phyloP scores from a whole-genome alignment of 2,329 filamentous ascomycete species.

The Chaetomiaceae sp. region DNA sequence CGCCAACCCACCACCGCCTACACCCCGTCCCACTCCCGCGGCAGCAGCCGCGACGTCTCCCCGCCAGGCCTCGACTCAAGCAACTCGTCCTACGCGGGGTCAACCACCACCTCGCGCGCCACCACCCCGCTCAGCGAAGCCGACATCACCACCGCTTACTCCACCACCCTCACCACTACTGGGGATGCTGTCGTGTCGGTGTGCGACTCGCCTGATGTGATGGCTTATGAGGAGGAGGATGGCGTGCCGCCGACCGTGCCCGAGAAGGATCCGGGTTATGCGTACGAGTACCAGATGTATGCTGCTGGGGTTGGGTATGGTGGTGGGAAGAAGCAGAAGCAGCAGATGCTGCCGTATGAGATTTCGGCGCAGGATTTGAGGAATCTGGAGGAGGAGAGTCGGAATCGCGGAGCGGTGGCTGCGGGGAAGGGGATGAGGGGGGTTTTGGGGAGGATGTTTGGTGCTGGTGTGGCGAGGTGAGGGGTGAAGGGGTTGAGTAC shows the following conservation, averaged over 20 bases:
- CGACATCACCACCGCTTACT: conserved; percentile 26
- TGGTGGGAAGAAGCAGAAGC: conserved; percentile 23
- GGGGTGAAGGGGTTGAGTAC: too few species aligned
- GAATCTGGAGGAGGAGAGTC: conserved; percentile 45
- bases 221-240: conserved; percentile 41
- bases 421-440: conserved; percentile 9
- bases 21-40: conserved; percentile 28
- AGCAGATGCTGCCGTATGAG: conserved; percentile 48
- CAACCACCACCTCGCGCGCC: conserved; percentile 37
- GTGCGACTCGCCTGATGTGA: conserved; percentile 47
- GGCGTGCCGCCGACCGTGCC: conserved; percentile 33
- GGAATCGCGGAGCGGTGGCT: neutral
- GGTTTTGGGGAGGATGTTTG: conserved; percentile 14
- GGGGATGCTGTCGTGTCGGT: conserved; percentile 34
- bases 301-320: too few species aligned
- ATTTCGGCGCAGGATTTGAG: conserved; percentile 49
- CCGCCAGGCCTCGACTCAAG: conserved; percentile 37
- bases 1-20: conserved; percentile 36
- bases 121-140: conserved; percentile 47
- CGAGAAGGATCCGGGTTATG: conserved; percentile 32
- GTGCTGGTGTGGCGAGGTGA: conserved; percentile 23
- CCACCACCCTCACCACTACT: conserved; percentile 37
- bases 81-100: conserved; percentile 45
- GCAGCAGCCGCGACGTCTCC: conserved; percentile 43
- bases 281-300: too few species aligned